Conservation (phyloP, 352 stramenopile genomes). For the Phytopythium boreale region DNA sequence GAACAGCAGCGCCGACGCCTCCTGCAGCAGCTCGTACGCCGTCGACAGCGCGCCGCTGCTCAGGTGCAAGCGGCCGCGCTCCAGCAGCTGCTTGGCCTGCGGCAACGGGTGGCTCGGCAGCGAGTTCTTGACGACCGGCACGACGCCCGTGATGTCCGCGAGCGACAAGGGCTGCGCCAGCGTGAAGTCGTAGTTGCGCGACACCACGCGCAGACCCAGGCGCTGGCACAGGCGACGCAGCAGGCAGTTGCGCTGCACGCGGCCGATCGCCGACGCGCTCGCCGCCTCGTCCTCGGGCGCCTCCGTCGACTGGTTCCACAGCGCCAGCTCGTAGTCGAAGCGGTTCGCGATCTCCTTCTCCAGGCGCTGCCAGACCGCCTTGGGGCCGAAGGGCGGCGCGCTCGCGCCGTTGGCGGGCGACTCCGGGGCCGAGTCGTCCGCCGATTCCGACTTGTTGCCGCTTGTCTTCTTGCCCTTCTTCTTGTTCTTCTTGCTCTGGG, state of each 20-base stretch:
- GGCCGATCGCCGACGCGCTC: conserved; percentile 22
- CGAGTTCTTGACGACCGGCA: conserved; percentile 93
- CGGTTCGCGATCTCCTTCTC: conserved; percentile 61
- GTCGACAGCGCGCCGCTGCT: conserved; percentile 65
- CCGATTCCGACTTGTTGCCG: conserved; percentile 13
- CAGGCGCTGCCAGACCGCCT: conserved; percentile 56
- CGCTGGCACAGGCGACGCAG: conserved; percentile 93
- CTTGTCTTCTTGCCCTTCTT: conserved; percentile 30
- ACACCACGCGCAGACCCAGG: conserved; percentile 89
- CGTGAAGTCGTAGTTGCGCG: conserved; percentile 87
- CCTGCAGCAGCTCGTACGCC: conserved; percentile 86
- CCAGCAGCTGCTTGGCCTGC: conserved; percentile 83
- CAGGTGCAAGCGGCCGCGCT: conserved; percentile 85
- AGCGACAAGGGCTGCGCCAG: conserved; percentile 79
- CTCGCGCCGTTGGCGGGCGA: conserved; percentile 3
- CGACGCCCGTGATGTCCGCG: conserved; percentile 90
- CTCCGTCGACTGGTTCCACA: conserved; percentile 47
- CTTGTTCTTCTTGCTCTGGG: conserved; percentile 30
- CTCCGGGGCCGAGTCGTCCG: conserved; percentile 2
- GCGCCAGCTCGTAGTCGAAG: conserved; percentile 74
- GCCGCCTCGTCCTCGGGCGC: conserved; percentile 19
- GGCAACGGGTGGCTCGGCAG: conserved; percentile 71
- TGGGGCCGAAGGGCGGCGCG: conserved; percentile 15
- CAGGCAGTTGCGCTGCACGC: conserved; percentile 76
- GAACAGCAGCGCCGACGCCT: conserved; percentile 92